Evolutionary conservation across 176 grass and related monocot genomes (phyloP), one percentile per base, ranked within the genome.

Genomic region (Cenchrus americanus): DNA sequence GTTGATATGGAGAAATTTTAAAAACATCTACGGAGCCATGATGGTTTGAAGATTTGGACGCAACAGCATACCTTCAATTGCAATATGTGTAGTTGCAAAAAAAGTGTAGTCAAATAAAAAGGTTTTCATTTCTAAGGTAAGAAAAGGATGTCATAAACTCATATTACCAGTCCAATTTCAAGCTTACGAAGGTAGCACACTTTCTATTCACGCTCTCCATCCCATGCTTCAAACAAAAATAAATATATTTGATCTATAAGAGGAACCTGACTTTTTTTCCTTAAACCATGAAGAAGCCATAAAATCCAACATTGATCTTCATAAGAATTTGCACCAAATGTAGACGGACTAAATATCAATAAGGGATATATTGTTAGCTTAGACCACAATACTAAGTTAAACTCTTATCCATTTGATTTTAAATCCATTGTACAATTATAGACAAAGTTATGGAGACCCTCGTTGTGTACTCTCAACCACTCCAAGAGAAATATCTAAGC

Each of bases 391-490:
- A 66, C 19, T 27, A 54, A 32, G 71, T 2, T 13, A 61, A 75
- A 77, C 14, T 23, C 34, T 23, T 76, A 76, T 59, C 37, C 14
- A 63, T 63, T 78, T 63, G 22, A 78, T 27, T 77, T 62, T 48
- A 54, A 18, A 40, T 48, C 48, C 41, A 21, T 63, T 78, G 22
- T 11, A 78, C 22, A 63, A 8, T 48, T 62, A 37, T 54, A 41
- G 10, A 47, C 30, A 48, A 62, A 30, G 17, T 18, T 27, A 47
- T 10, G n/a, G 60, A 19, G 40, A 63, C 48, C 8, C 55, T 27
- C 22, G 8, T 30, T 78, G 57, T 78, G 75, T 78, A 63, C 42
- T 78, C 75, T 78, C 75, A 78, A 78, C 63, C 15, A 63, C 58
- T 78, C 75, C 57, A 77, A 77, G n/a, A 46, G 75, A 41, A 60